These are phyloP conservation scores for Tritrichomonas foetus DNA, from an alignment of 208 protist genomes.

Conservation along the genomic window DNA sequence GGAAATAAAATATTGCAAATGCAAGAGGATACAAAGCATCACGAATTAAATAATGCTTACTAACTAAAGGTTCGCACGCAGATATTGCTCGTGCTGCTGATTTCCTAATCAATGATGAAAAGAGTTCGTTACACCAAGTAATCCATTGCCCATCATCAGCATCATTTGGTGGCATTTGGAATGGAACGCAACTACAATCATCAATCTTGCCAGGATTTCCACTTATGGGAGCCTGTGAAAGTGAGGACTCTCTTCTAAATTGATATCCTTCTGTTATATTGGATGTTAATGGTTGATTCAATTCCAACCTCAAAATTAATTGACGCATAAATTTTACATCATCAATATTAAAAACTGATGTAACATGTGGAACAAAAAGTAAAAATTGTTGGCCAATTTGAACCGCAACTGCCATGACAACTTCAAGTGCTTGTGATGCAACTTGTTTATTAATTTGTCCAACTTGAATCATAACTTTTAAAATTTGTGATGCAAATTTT, in stretches of 20 bases:
- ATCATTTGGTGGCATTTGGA: neutral
- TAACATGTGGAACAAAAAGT: neutral
- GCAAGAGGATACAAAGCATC: neutral
- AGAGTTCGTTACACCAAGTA: neutral
- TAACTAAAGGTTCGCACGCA: neutral
- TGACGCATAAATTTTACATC: neutral
- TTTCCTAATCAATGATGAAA: neutral
- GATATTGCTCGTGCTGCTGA: neutral
- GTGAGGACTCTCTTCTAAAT: too few relatives aligned
- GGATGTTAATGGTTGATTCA: too few relatives aligned
- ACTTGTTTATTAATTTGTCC: neutral
- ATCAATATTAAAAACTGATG: neutral
- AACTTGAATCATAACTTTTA: neutral
- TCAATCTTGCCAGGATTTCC: too few relatives aligned
- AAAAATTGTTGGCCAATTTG: neutral
- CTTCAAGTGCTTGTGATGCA: neutral
- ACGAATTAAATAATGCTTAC: neutral
- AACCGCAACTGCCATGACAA: neutral
- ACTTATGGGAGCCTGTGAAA: too few relatives aligned
- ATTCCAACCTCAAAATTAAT: too few relatives aligned
- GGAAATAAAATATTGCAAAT: slow-evolving; percentile 21
- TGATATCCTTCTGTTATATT: too few relatives aligned
- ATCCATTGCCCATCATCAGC: neutral
- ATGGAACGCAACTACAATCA: too few relatives aligned
- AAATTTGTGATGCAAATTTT: neutral